Evolutionary conservation across 2,329 filamentous ascomycete species (phyloP).

Genomic region (Phialophora expanda): DNA sequence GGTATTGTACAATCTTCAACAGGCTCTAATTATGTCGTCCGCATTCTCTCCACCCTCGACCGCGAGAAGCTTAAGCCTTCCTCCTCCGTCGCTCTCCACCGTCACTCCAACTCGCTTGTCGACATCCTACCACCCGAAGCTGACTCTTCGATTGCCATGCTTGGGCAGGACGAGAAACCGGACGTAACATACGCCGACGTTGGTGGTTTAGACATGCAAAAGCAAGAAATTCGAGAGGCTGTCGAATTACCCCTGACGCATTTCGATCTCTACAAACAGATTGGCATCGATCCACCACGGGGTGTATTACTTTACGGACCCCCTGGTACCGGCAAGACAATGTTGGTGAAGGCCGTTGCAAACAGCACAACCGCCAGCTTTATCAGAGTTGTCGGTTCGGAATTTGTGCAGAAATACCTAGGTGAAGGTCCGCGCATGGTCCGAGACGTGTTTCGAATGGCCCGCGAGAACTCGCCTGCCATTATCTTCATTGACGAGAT

Average conservation of each 20-base stretch:
- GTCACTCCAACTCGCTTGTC: constrained; percentile 97
- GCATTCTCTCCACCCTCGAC: constrained; percentile 96
- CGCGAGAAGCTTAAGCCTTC: constrained; percentile 97
- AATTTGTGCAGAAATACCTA: constrained; percentile 98
- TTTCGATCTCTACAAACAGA: constrained; percentile 98
- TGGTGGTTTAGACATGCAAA: constrained; percentile 98
- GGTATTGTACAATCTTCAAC: constrained; percentile 98
- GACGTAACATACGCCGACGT: constrained; percentile 98
- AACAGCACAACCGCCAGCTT: constrained; percentile 98
- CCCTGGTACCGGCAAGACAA: constrained; percentile 94
- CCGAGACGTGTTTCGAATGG: constrained; percentile 98
- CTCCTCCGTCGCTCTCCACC: constrained; percentile 94
- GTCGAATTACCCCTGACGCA: constrained; percentile 96
- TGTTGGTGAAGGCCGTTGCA: constrained; percentile 97
- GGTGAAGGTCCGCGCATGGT: constrained; percentile 99
- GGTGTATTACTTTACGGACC: constrained; percentile 96
- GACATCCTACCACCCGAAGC: constrained; percentile 99
- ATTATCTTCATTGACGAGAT: constrained; percentile 99
- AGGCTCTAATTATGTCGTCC: constrained; percentile 97
- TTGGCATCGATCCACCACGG: constrained; percentile 96
- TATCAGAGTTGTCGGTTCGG: constrained; percentile 95
- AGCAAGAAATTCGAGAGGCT: constrained; percentile 97
- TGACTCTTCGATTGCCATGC: constrained; percentile 98
- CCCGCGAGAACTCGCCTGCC: constrained; percentile 93
- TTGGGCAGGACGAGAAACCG: constrained; percentile 94